A percentile compares a stretch with the other conserved stretches of the same genome.
phyloP scores from a whole-genome alignment of 148 eudicot species.

The Cornus kousa region DNA sequence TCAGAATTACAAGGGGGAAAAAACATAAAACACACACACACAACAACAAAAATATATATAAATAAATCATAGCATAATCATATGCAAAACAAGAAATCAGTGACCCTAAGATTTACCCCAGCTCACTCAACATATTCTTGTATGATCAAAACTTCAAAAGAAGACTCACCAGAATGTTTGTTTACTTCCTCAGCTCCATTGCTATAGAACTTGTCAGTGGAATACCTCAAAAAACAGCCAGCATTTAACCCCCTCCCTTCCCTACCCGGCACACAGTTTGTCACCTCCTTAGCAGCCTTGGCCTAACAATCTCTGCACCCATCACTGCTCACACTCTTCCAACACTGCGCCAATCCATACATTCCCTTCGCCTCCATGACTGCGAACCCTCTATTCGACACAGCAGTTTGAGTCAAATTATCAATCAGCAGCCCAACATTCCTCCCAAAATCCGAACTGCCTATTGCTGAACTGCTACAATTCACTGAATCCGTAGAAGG shows the following conservation, averaged over 20 bases:
- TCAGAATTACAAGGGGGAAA: too few relatives aligned
- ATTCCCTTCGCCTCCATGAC: conserved; percentile 26
- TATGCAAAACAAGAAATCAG: not conserved
- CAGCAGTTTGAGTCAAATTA: conserved; percentile 21
- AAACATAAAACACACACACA: too few relatives aligned
- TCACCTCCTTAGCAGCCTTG: conserved; percentile 32
- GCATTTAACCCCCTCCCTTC: conserved; percentile 51
- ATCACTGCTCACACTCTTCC: conserved; percentile 34
- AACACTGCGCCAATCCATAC: conserved; percentile 59
- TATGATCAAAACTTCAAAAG: not conserved
- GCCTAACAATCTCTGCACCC: conserved; percentile 45
- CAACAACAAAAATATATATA: too few relatives aligned
- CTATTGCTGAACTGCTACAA: conserved; percentile 3
- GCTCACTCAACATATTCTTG: not conserved
- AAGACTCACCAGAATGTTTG: conserved; percentile 33
- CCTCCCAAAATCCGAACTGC: not conserved
- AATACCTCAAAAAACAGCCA: conserved; percentile 59
- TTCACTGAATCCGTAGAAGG: conserved; percentile 3
- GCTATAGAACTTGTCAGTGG: conserved; percentile 35
- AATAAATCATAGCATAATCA: not conserved
- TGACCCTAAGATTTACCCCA: not conserved
- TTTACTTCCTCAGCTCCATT: conserved; percentile 8
- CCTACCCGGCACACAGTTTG: conserved; percentile 34
- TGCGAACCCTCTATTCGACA: conserved; percentile 14
- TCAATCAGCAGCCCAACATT: conserved; percentile 17